A percentile compares a stretch with the other conserved stretches of the same genome.
These are phyloP conservation scores for Aspergillus sp. DNA, from an alignment of 2,329 filamentous ascomycete species.

Conservation along the genomic window DNA sequence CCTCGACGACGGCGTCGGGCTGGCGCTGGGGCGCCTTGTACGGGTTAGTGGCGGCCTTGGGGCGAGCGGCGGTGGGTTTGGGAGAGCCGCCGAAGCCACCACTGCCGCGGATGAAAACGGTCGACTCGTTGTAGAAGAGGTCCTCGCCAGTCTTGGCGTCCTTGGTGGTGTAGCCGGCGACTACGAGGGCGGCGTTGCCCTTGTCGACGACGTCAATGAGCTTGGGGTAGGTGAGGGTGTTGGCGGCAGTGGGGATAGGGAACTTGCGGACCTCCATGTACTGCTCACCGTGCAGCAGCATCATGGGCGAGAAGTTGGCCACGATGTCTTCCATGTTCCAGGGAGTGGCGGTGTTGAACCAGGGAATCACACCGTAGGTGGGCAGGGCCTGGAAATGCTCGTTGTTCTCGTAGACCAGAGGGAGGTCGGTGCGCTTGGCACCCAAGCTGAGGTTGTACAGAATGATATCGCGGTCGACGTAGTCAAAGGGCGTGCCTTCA, in stretches of 20 bases:
- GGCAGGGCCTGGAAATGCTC: conserved; percentile 92
- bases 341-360: conserved; percentile 74
- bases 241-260: conserved; percentile 79
- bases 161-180: conserved; percentile 72
- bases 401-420: conserved; percentile 80
- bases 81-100: conserved; percentile 82
- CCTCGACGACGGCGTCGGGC: conserved; percentile 77
- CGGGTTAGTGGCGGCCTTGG: conserved; percentile 70
- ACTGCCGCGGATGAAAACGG: conserved; percentile 83
- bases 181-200: conserved; percentile 78
- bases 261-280: conserved; percentile 91
- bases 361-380: conserved; percentile 94
- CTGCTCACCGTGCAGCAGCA: conserved; percentile 97
- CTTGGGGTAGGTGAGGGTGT: conserved; percentile 66
- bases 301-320: conserved; percentile 96
- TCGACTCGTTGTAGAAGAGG: conserved; percentile 93
- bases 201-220: conserved; percentile 96
- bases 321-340: conserved; percentile 77
- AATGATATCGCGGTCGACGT: conserved; percentile 79
- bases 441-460: conserved; percentile 95
- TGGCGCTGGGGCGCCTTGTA: conserved; percentile 71
- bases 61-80: conserved; percentile 60
- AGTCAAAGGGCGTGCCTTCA: conserved; percentile 70
- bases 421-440: conserved; percentile 80
- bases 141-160: conserved; percentile 80